Evolutionary conservation across 805 yeast species (phyloP).

Genomic region (Yarrowia porcina): DNA sequence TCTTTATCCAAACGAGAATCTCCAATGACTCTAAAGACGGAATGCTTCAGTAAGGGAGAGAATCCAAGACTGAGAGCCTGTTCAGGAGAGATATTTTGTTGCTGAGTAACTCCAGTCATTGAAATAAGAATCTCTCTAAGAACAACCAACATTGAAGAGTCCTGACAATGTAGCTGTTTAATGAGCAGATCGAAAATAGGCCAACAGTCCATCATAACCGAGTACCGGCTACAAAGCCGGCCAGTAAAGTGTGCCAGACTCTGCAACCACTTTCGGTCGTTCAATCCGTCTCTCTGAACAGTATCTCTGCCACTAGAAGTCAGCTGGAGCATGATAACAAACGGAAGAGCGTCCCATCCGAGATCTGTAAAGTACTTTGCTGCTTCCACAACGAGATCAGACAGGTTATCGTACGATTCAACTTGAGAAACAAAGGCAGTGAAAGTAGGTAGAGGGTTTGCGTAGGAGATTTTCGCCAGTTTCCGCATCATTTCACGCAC

Average conservation of each 20-base stretch:
- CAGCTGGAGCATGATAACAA: constrained; percentile 66
- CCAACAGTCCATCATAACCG: constrained; percentile 51
- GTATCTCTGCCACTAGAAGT: constrained; percentile 59
- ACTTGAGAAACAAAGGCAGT: constrained; percentile 70
- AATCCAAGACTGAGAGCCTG: constrained; percentile 67
- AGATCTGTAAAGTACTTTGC: constrained; percentile 70
- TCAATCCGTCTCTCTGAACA: constrained; percentile 73
- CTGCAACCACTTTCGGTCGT: constrained; percentile 80
- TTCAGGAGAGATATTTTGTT: constrained; percentile 59
- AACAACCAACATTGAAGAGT: constrained; percentile 58
- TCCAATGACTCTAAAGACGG: constrained; percentile 56
- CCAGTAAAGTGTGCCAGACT: constrained; percentile 76
- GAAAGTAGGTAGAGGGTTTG: constrained; percentile 78
- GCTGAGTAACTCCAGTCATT: constrained; percentile 77
- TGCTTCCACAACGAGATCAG: constrained; percentile 70
- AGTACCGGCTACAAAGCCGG: constrained; percentile 56
- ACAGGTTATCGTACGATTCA: constrained; percentile 88
- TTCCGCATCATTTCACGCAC: constrained; percentile 67
- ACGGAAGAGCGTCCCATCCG: constrained; percentile 83
- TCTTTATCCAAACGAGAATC: constrained; percentile 52
- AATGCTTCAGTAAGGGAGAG: constrained; percentile 53
- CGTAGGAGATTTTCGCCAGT: constrained; percentile 64
- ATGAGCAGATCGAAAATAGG: constrained; percentile 60
- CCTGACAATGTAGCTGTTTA: constrained; percentile 60
- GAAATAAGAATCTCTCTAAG: constrained; percentile 62